Evolutionary conservation across 2,329 filamentous ascomycete species (phyloP), one percentile per base, ranked within the genome.

Genomic region (Ascochyta clinopodiicola): DNA sequence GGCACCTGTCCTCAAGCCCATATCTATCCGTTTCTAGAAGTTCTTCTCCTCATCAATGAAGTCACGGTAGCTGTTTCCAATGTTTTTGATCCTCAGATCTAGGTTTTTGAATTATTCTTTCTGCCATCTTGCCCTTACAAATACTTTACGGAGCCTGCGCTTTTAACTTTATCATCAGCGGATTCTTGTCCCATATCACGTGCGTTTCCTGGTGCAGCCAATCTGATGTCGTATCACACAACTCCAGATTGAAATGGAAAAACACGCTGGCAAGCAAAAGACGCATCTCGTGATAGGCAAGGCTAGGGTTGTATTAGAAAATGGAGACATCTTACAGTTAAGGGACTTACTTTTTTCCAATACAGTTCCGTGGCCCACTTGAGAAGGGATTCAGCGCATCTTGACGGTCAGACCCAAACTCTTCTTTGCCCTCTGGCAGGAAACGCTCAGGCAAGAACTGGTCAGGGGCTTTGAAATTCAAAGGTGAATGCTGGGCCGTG

Each of bases 171-270:
- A 35, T 12, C 51, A 57, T 70, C 31, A 74, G 46, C 8, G 70
- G 70, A 9, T 55, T 55, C 53, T 78, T 77, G 51, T 73, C 62
- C 77, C 77, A 79, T 4, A 78, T 53, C 4, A 61, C 65, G 37
- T 65, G 78, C 0, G 62, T 64, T 2, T 63, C 39, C 59, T 79
- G 77, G 1, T 72, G 52, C 0, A 15, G 44, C 72, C 68, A 72
- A 21, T 68, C 42, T 3, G 59, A 44, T 45, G 67, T 70, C 47
- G 75, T 70, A 1, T 66, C 24, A 13, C 32, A 46, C 6, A 69
- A 21, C 19, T 67, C 62, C 22, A 73, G 22, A 37, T 73, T 65
- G 44, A 70, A 74, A 24, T 69, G 53, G 48, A 63, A 63, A 1
- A 71, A 21, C 1, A 73, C 12, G 13, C 48, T 63, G 2, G 65